A percentile compares a stretch with the other conserved stretches of the same genome.
These are phyloP conservation scores for Ambrosia artemisiifolia DNA, from an alignment of 129 eudicot species.

Conservation along the genomic window DNA sequence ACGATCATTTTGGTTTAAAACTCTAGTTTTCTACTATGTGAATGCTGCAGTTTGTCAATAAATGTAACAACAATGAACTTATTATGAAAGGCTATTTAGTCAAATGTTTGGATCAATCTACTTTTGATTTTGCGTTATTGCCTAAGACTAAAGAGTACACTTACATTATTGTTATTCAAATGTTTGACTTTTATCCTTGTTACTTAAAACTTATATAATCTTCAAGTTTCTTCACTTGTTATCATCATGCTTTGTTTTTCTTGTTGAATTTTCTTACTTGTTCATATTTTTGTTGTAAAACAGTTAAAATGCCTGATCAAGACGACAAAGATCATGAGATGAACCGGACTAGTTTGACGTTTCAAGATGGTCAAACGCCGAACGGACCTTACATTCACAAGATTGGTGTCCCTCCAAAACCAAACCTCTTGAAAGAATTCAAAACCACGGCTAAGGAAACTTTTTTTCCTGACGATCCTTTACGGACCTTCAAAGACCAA, in stretches of 20 bases:
- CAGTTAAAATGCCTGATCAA: constrained; percentile 34
- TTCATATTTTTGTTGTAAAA: not conserved
- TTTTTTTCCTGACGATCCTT: constrained; percentile 75
- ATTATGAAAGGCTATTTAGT: not conserved
- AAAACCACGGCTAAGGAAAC: constrained; percentile 57
- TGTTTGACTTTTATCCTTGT: constrained; percentile 36
- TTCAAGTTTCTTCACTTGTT: not conserved
- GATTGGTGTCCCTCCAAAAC: constrained; percentile 80
- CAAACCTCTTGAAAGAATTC: constrained; percentile 52
- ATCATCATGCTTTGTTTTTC: constrained; percentile 2
- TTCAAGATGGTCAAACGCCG: constrained; percentile 21
- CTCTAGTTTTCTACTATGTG: not conserved
- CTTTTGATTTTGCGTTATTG: constrained; percentile 2
- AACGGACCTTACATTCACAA: constrained; percentile 50
- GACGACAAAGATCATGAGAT: constrained; percentile 31
- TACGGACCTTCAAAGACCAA: constrained; percentile 74
- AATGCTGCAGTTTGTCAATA: constrained; percentile 5
- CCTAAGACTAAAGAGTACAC: constrained; percentile 14
- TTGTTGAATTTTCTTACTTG: not conserved
- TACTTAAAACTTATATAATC: constrained; percentile 33
- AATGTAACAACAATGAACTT: constrained; percentile 13
- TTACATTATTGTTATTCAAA: constrained; percentile 22
- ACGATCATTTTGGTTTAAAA: constrained; percentile 6
- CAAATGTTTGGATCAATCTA: constrained; percentile 18
- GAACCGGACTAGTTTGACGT: constrained; percentile 35